Conservation (phyloP, 202 grass and related monocot species). For the Setaria viridis region DNA sequence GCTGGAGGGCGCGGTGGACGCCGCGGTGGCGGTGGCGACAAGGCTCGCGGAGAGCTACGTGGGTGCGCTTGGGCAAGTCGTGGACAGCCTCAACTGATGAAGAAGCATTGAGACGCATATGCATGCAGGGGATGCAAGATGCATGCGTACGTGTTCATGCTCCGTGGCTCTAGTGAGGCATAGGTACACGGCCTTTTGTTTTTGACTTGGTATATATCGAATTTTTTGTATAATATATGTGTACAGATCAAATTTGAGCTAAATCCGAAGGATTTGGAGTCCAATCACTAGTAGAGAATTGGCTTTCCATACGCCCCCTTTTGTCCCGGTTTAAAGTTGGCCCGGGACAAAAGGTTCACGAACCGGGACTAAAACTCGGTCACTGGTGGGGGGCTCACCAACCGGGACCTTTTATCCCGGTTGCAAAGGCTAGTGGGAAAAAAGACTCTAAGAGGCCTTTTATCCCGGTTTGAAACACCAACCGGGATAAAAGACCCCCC, state of each 20-base stretch:
- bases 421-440: no score
- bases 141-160: not conserved
- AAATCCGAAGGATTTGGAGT: not conserved
- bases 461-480: no score
- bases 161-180: not conserved
- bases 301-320: no score
- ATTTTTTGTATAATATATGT: not conserved
- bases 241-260: not conserved
- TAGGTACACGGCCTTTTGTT: not conserved
- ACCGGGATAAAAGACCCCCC: no score
- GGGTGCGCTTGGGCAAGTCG: constrained; percentile 51
- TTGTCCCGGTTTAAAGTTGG: no score
- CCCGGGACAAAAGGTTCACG: no score
- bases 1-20: constrained; percentile 44
- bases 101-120: not conserved
- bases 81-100: constrained; percentile 48
- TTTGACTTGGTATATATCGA: not conserved
- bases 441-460: no score
- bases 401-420: no score
- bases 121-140: not conserved
- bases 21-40: constrained; percentile 4
- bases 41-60: constrained; percentile 54
- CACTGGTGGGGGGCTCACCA: no score
- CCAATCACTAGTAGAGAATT: not conserved
- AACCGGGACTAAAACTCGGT: no score